These are phyloP conservation scores for Hypholoma sublateritium DNA, from an alignment of 768 basidiomycete genomes.

Conservation along the genomic window DNA sequence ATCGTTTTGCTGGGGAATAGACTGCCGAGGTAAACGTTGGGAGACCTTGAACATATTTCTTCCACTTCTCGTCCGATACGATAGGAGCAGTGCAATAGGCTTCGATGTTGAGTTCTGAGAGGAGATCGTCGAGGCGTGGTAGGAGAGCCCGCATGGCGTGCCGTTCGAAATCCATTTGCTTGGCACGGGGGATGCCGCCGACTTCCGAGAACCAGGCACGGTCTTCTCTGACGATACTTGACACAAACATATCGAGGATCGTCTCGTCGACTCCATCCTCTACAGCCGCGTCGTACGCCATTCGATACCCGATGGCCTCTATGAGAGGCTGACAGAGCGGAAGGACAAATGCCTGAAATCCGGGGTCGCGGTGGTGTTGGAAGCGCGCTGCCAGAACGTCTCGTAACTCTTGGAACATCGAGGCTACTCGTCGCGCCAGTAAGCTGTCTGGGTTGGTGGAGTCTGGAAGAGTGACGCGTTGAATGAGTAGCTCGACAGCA, in stretches of 20 bases:
- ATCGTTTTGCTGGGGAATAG: neutral
- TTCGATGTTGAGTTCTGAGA: slow-evolving; percentile 13
- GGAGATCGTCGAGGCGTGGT: slow-evolving; percentile 22
- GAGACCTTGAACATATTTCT: slow-evolving; percentile 11
- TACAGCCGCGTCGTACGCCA: slow-evolving; percentile 44
- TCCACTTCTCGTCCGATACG: slow-evolving; percentile 22
- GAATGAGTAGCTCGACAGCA: slow-evolving; percentile 5
- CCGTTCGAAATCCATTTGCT: slow-evolving; percentile 30
- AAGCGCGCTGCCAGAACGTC: slow-evolving; percentile 18
- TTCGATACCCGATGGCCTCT: slow-evolving; percentile 44
- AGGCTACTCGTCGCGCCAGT: slow-evolving; percentile 21
- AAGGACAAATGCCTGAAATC: slow-evolving; percentile 35
- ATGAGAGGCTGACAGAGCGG: slow-evolving; percentile 38
- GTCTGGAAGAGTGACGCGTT: slow-evolving; percentile 18
- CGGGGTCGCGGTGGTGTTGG: slow-evolving; percentile 26
- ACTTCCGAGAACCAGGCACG: slow-evolving; percentile 42
- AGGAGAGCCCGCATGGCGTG: slow-evolving; percentile 28
- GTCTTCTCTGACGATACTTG: slow-evolving; percentile 32
- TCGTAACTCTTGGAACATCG: slow-evolving; percentile 15
- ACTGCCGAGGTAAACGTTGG: slow-evolving; percentile 2
- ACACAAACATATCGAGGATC: slow-evolving; percentile 39
- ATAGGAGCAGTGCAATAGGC: slow-evolving; percentile 23
- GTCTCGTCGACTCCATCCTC: slow-evolving; percentile 21
- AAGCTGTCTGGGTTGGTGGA: slow-evolving; percentile 14
- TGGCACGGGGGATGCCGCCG: slow-evolving; percentile 22